Base-by-base conservation (phyloP, 1,284 basidiomycete species). In the Lentinula novae-zelandiae region DNA sequence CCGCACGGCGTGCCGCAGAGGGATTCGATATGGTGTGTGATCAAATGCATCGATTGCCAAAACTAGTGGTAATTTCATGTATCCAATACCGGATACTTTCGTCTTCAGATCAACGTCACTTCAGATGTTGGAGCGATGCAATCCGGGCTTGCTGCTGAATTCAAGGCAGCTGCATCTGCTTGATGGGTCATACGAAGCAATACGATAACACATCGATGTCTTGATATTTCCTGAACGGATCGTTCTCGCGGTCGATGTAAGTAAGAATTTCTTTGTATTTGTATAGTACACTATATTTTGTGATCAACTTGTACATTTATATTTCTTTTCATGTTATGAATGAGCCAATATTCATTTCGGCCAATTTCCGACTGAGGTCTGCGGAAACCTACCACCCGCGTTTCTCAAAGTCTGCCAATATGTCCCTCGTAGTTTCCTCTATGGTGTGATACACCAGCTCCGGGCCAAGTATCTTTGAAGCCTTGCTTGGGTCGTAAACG, bases 21-120 rank as follows among this genome's bases (percentile, higher is more conserved):
- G 84, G 85, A 6, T 87, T 86, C 64, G 83, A 84, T 66, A 83
- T 84, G 76, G 82, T 82, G 31, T 34, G 74, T 72, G n/a, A 20
- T 42, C 49, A 13, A 33, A 49, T 38, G 46, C 57, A 58, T 49
- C 60, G n/a, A 42, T 34, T 54, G 40, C 34, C 33, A 15, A 27
- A 15, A 3, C 40, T 62, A 27, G 27, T 27, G 58, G 27, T 50
- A 13, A 13, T 50, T 50, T 22, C 57, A 27, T 27, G 31, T 27
- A 51, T 36, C 12, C 22, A n/a, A 39, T 20, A 7, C 60, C 12
- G 13, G 31, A 39, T 33, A 36, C 36, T 31, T 46, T 7, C 34
- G 44, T 46, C 10, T 46, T 46, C 4, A 85, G 83, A 82, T 85
- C 62, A 84, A 82, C 61, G 82, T 83, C 1, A 76, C 73, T 0